phyloP scores from a whole-genome alignment of 2,329 filamentous ascomycete genomes.

The Harringtonia aguacate region DNA sequence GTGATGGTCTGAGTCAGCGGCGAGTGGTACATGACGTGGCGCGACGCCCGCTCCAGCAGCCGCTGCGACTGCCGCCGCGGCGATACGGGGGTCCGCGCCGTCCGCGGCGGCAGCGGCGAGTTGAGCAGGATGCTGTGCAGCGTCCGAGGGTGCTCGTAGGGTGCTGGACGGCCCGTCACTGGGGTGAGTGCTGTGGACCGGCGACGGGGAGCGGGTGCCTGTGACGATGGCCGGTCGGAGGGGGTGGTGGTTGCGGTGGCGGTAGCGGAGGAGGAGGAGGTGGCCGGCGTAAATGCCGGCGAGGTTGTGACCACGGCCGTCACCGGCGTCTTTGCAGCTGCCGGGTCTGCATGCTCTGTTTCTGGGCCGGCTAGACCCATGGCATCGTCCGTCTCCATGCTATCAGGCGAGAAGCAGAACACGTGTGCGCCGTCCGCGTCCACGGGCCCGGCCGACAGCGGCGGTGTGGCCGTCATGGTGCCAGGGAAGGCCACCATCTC shows the following conservation, averaged over 20 bases:
- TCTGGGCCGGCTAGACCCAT: too few relatives aligned
- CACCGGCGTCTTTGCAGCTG: neutral
- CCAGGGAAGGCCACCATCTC: constrained; percentile 37
- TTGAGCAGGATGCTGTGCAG: constrained; percentile 57
- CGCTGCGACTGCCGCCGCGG: constrained; percentile 43
- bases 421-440: constrained; percentile 24
- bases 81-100: constrained; percentile 38
- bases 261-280: neutral
- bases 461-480: constrained; percentile 49
- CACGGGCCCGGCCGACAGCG: constrained; percentile 41
- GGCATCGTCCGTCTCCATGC: constrained; percentile 2
- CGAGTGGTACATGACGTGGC: constrained; percentile 51
- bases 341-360: neutral
- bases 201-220: constrained; percentile 21
- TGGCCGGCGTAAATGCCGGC: neutral
- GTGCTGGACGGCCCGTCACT: constrained; percentile 22
- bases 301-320: neutral
- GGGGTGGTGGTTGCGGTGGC: neutral
- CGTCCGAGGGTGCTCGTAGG: constrained; percentile 47
- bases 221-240: constrained; percentile 1
- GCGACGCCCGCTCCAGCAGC: constrained; percentile 41
- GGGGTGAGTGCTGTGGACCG: constrained; percentile 25
- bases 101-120: constrained; percentile 48
- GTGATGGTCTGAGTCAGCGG: constrained; percentile 54
- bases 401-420: constrained; percentile 32